Percentiles rank a stretch among this genome's conserved stretches.
Evolutionary conservation across 2,329 filamentous ascomycete genomes (phyloP).

Genomic region (Coniochaeta sp.): DNA sequence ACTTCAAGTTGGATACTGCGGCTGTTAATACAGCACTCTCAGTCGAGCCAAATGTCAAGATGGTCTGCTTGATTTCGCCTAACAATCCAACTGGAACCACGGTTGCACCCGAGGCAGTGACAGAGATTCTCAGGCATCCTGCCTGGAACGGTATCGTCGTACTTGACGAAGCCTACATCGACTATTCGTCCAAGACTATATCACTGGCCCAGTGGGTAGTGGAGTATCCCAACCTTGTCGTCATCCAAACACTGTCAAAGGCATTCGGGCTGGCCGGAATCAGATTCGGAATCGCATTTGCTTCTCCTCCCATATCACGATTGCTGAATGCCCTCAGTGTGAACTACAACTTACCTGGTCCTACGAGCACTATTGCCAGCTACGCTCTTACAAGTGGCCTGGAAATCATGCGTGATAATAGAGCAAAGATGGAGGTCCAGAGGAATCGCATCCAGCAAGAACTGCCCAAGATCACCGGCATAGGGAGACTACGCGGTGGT

Average conservation of each 20-base stretch:
- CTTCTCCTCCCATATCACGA: slow-evolving; percentile 62
- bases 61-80: slow-evolving; percentile 30
- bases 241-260: slow-evolving; percentile 98
- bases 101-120: too few relatives aligned
- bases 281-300: slow-evolving; percentile 78
- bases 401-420: slow-evolving; percentile 63
- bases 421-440: slow-evolving; percentile 64
- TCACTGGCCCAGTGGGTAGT: slow-evolving; percentile 86
- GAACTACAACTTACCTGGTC: slow-evolving; percentile 90
- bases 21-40: slow-evolving; percentile 61
- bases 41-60: slow-evolving; percentile 18
- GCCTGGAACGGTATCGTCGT: slow-evolving; percentile 94
- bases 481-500: slow-evolving; percentile 77
- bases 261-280: slow-evolving; percentile 95
- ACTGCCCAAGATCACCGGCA: slow-evolving; percentile 65
- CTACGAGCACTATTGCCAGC: slow-evolving; percentile 73
- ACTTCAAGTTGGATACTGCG: slow-evolving; percentile 66
- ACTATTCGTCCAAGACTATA: slow-evolving; percentile 71
- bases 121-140: slow-evolving; percentile 58
- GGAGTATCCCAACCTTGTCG: slow-evolving; percentile 91
- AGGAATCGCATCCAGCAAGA: slow-evolving; percentile 65
- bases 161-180: slow-evolving; percentile 91
- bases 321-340: slow-evolving; percentile 91
- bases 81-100: too few relatives aligned
- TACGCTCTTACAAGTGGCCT: slow-evolving; percentile 65